Evolutionary conservation across 257 asterid genomes (phyloP).

Genomic region (Jacaranda copaia): DNA sequence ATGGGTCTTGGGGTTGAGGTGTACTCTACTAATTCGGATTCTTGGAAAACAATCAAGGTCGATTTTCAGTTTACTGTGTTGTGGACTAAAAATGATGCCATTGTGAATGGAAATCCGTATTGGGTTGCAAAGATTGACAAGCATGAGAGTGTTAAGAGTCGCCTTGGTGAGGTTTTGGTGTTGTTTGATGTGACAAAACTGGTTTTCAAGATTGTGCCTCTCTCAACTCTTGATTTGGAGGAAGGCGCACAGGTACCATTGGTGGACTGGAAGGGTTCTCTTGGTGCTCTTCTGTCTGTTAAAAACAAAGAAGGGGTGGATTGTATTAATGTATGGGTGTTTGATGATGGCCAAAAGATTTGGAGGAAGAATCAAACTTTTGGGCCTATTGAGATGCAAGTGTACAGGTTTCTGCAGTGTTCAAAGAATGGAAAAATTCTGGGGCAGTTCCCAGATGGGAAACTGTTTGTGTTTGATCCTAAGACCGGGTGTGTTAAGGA

Average conservation of each 20-base stretch:
- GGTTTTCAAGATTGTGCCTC: slow-evolving; percentile 1
- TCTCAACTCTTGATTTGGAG: not conserved
- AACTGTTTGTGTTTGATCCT: slow-evolving; percentile 5
- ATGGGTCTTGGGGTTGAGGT: slow-evolving; percentile 4
- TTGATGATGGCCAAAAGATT: not conserved
- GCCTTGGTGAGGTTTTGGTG: not conserved
- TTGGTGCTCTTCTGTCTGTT: not conserved
- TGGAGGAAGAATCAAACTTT: not conserved
- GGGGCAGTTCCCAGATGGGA: not conserved
- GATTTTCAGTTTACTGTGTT: not conserved
- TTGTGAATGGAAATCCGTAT: slow-evolving; percentile 23
- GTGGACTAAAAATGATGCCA: not conserved
- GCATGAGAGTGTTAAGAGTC: too few relatives aligned
- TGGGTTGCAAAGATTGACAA: slow-evolving; percentile 13
- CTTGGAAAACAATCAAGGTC: slow-evolving; percentile 14
- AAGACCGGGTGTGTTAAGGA: not conserved
- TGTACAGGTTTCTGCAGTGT: not conserved
- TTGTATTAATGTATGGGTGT: not conserved
- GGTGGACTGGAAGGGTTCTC: slow-evolving; percentile 1
- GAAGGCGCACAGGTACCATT: not conserved
- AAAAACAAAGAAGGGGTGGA: not conserved
- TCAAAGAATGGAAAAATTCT: slow-evolving; percentile 1
- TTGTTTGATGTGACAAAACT: slow-evolving; percentile 1
- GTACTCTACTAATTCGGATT: slow-evolving; percentile 20
- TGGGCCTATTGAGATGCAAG: not conserved